Base-by-base conservation (phyloP, 768 basidiomycete genomes). In the Stropharia rugosoannulata region DNA sequence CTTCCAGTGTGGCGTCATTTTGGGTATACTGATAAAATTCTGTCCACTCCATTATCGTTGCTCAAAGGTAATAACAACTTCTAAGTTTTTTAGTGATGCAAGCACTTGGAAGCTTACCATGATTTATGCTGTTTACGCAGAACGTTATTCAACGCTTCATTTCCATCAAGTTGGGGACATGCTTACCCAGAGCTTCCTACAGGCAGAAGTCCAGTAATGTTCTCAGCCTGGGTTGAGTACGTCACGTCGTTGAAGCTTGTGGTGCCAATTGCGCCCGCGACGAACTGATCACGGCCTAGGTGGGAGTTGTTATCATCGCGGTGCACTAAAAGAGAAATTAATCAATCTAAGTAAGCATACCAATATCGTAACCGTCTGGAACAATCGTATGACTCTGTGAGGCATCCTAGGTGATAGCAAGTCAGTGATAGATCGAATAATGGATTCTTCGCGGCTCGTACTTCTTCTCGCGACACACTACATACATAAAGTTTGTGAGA, bases 151-250 rank as follows among this genome's bases (percentile, higher is more conserved):
- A 32, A 46, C 22, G 49, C 9, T 35, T 29, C 16, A 29, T 51
- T 36, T 12, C 29, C 29, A 29, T 44, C 2, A 4, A 39, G 4
- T 56, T 32, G 32, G 42, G 29, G 29, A 45, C n/a, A 27, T 16
- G 39, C 70, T 57, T 51, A 77, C 70, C 85, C 82, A 0, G 64
- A 46, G 22, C 73, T 68, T 4, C 87, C 86, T 5, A 80, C 59
- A 3, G 79, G 62, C 56, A 88, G 74, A 22, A 89, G 72, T 5
- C 83, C 83, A 2, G 78, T 79, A 19, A 87, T 44, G 48, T 79
- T 79, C 60, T 73, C 54, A 8, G 71, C 75, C 1, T 67, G 69
- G 0, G 84, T 82, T 16, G 51, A 62, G 59, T 86, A 90, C 0
- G 60, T 73, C 19, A 82, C 66, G 12, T 78, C 80, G 10, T 61